phyloP scores from a whole-genome alignment of 495 filamentous ascomycete species.

The Eremomyces bilateralis region DNA sequence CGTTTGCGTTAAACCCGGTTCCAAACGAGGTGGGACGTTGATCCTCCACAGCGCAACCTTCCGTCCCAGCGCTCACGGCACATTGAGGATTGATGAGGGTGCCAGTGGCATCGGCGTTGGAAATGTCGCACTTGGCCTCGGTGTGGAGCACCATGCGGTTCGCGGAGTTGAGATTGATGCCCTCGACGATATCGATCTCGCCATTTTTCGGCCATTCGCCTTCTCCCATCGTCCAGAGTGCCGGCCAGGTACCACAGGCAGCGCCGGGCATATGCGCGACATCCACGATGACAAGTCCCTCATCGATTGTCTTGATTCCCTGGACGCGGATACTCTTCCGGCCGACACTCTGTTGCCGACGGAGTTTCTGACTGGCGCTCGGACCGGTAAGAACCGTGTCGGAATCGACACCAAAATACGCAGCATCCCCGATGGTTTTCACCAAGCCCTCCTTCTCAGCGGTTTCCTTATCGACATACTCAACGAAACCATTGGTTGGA shows the following conservation, averaged over 20 bases:
- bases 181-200: slow-evolving; percentile 80
- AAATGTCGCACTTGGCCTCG: slow-evolving; percentile 34
- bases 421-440: slow-evolving; percentile 7
- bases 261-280: slow-evolving; percentile 18
- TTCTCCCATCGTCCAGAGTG: slow-evolving; percentile 45
- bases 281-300: slow-evolving; percentile 19
- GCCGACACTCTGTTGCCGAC: slow-evolving; percentile 9
- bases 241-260: slow-evolving; percentile 17
- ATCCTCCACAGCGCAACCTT: slow-evolving; percentile 1
- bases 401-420: slow-evolving; percentile 16
- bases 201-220: slow-evolving; percentile 53
- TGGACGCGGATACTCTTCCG: slow-evolving; percentile 16
- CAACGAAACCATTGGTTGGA: slow-evolving; percentile 14
- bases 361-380: too few relatives aligned
- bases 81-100: slow-evolving; percentile 31
- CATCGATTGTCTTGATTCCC: slow-evolving; percentile 12
- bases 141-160: slow-evolving; percentile 67
- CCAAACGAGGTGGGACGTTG: slow-evolving; percentile 9
- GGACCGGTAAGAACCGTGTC: slow-evolving; percentile 9
- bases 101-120: slow-evolving; percentile 26
- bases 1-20: slow-evolving; percentile 14
- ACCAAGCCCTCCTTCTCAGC: slow-evolving; percentile 11
- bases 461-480: too few relatives aligned
- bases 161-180: slow-evolving; percentile 42
- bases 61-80: slow-evolving; percentile 1